Evolutionary conservation across 768 basidiomycete species (phyloP), one percentile per base, ranked within the genome.

Genomic region (Suillus clintonianus): DNA sequence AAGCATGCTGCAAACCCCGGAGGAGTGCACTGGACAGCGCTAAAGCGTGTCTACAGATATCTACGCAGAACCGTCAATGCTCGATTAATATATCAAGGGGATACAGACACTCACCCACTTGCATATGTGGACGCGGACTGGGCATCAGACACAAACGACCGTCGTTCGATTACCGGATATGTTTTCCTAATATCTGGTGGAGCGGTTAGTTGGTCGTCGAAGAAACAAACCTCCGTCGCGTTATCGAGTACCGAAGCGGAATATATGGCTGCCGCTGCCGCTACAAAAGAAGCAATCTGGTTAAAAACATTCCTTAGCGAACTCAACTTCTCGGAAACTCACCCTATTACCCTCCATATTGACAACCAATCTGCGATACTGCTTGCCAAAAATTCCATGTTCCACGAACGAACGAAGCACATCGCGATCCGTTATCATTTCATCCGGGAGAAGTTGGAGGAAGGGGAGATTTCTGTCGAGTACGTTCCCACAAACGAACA

Each of bases 201-300:
- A 10, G 69, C 76, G 3, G 69, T 84, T 8, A 65, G 72, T 4
- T 85, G 83, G 82, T 43, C 41, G 19, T 63, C 34, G 27, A 47
- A 59, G 34, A 59, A 58, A 50, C 62, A 63, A 30, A 36, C 13
- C 8, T 58, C 32, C 10, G 68, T 74, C 17, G 65, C 74, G 15
- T 63, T 72, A 5, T 77, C 76, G 6, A 73, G 72, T 8, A 67
- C 69, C 15, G 78, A 83, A 68, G 78, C 81, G 3, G 82, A 85
- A 67, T 83, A 84, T 66, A 77, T 82, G 50, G 80, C 81, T 5
- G 71, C 24, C 69, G 79, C 37, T 68, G 78, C 7, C 50, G 64
- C 34, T 47, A 66, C 24, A 62, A 78, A 62, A 48, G 57, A 63
- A 30, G 65, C 62, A 1, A 43, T 76, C 13, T 78, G 74, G 75